Percentiles rank a stretch among this genome's conserved stretches.
These are phyloP conservation scores for Pulveroboletus sp. DNA, from an alignment of 1,284 basidiomycete genomes.

Conservation along the genomic window DNA sequence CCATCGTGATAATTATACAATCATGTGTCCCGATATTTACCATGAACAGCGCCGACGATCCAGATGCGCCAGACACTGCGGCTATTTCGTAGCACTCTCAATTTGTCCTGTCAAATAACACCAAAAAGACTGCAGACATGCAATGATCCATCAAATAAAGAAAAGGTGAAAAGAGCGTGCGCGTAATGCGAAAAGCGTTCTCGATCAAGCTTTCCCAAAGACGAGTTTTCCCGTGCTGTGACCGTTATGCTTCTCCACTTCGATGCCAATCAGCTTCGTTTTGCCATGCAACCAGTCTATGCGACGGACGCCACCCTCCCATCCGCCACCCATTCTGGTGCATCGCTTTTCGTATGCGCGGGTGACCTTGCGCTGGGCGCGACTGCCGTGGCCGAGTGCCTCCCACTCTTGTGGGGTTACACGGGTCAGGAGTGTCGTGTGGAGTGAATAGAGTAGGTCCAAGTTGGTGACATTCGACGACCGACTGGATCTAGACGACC, in stretches of 20 bases:
- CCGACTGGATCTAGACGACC: conserved; percentile 34
- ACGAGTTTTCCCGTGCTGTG: conserved; percentile 49
- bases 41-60: conserved; percentile 10
- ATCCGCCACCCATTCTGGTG: conserved; percentile 58
- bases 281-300: conserved; percentile 67
- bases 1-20: conserved; percentile 20
- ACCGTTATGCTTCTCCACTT: conserved; percentile 52
- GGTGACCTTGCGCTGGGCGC: conserved; percentile 54
- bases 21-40: conserved; percentile 22
- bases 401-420: conserved; percentile 68
- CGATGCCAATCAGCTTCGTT: conserved; percentile 60
- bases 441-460: conserved; percentile 62
- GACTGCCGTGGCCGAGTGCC: conserved; percentile 53
- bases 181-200: background rate
- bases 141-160: background rate
- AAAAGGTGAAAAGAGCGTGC: conserved; percentile 7
- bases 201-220: conserved; percentile 45
- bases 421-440: conserved; percentile 55
- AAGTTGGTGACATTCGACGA: conserved; percentile 54
- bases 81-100: conserved; percentile 3
- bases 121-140: background rate
- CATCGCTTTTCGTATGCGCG: conserved; percentile 66
- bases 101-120: background rate
- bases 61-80: conserved; percentile 10
- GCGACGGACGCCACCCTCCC: conserved; percentile 65